Evolutionary conservation across 106 monocot genomes (phyloP), one percentile per base, ranked within the genome.

Genomic region (Acanthochlamys bracteata): DNA sequence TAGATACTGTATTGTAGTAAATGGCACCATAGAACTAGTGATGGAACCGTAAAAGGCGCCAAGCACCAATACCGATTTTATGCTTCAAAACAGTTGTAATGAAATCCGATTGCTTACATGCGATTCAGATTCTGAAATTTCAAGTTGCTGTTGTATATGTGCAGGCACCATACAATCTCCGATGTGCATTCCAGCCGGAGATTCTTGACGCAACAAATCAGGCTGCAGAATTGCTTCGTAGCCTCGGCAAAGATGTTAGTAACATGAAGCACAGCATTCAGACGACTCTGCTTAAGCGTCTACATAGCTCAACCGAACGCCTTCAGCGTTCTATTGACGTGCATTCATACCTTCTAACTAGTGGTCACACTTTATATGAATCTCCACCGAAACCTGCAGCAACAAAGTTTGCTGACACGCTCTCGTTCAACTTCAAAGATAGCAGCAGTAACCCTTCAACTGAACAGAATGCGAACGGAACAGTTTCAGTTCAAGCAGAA

Each of bases 101-200:
- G n/a, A n/a, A n/a, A n/a, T n/a, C n/a, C n/a, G n/a, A n/a, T n/a
- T n/a, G n/a, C n/a, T n/a, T n/a, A n/a, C n/a, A n/a, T n/a, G n/a
- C n/a, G n/a, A n/a, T n/a, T n/a, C n/a, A n/a, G n/a, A n/a, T n/a
- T n/a, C n/a, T n/a, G n/a, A n/a, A n/a, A n/a, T 7, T 43, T 43
- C 7, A 43, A 43, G 13, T 43, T 52, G 42, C 1, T 19, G 22
- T 25, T 62, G 12, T 72, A 17, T 14, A 1, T 43, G 25, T 78
- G 71, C 73, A 91, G 86, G 91, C 91, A 68, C 86, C 86, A 33
- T 81, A 86, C 24, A 86, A 86, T 64, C 70, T 91, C 4, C 73
- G 87, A 43, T 72, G 74, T 23, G 47, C 86, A 26, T 91, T 91
- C 78, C 80, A 74, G n/a, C 42, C 75, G 0, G 90, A 91, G 65